Percentiles rank a stretch among this genome's conserved stretches.
Conservation (phyloP, 108 stramenopile species). For the Craspedostauros australis region DNA sequence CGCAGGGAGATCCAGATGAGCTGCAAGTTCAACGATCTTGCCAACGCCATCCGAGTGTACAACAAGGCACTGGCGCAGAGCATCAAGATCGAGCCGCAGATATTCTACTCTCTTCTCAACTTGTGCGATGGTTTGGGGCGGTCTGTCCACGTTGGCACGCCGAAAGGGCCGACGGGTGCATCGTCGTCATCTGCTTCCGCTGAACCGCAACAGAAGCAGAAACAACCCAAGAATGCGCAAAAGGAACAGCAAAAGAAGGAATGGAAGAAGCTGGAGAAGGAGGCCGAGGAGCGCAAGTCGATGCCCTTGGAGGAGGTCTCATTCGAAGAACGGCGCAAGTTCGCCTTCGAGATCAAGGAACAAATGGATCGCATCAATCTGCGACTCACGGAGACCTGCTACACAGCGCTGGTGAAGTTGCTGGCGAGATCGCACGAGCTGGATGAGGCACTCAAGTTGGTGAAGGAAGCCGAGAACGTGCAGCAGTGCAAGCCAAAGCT, state of each 20-base stretch:
- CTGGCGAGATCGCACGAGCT: conserved; percentile 43
- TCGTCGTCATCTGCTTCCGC: not conserved
- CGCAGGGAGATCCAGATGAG: conserved; percentile 67
- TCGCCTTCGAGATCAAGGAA: conserved; percentile 60
- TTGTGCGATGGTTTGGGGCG: conserved; percentile 70
- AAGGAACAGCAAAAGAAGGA: not conserved
- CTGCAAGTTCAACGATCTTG: conserved; percentile 61
- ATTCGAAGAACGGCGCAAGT: conserved; percentile 38
- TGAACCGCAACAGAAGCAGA: not conserved
- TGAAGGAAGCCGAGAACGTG: conserved; percentile 51
- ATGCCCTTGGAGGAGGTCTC: not conserved
- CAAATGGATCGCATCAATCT: conserved; percentile 50
- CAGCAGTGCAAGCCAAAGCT: conserved; percentile 74
- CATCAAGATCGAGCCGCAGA: conserved; percentile 59
- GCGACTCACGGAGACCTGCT: conserved; percentile 75
- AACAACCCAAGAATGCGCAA: conserved; percentile 1
- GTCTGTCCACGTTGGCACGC: conserved; percentile 71
- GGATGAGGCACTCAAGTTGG: conserved; percentile 36
- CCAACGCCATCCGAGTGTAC: conserved; percentile 44
- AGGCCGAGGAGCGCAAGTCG: not conserved
- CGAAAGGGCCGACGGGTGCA: conserved; percentile 17
- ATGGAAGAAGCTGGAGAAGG: not conserved
- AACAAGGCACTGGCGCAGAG: conserved; percentile 27
- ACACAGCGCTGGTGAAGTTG: conserved; percentile 71
- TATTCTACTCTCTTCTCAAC: conserved; percentile 75